phyloP scores from a whole-genome alignment of 176 grass and related monocot species.

The Hordeum marinum region DNA sequence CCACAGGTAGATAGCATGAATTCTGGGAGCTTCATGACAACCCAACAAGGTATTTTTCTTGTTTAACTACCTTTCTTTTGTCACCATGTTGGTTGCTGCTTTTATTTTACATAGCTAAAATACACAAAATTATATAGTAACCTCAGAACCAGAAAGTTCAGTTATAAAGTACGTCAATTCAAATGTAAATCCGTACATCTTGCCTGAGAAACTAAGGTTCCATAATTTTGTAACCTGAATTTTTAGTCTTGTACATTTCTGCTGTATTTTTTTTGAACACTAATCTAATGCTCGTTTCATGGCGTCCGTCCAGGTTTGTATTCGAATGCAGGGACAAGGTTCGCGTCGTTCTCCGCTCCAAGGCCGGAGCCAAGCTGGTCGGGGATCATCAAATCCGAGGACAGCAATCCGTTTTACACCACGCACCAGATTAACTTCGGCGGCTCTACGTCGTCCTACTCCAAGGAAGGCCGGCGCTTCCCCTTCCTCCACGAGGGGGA shows the following conservation, averaged over 20 bases:
- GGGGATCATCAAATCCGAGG: conserved; percentile 51
- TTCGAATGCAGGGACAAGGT: conserved; percentile 48
- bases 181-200: neutral
- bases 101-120: neutral
- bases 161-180: neutral
- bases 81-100: neutral
- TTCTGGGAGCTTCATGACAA: conserved; percentile 60
- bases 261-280: neutral
- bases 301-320: conserved; percentile 24
- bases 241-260: neutral
- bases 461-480: conserved; percentile 56
- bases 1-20: conserved; percentile 58
- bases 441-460: conserved; percentile 18
- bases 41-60: conserved; percentile 75
- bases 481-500: conserved; percentile 58
- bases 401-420: conserved; percentile 19
- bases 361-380: conserved; percentile 54
- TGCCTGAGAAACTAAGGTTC: neutral
- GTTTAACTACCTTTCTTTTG: neutral
- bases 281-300: neutral
- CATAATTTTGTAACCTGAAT: neutral
- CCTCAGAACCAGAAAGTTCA: neutral
- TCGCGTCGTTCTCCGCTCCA: conserved; percentile 39
- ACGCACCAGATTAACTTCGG: conserved; percentile 3
- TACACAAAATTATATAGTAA: neutral